Percentiles rank a stretch among this genome's conserved stretches.
These are phyloP conservation scores for Gynochthodes officinalis DNA, from an alignment of 257 asterid genomes.

Conservation along the genomic window DNA sequence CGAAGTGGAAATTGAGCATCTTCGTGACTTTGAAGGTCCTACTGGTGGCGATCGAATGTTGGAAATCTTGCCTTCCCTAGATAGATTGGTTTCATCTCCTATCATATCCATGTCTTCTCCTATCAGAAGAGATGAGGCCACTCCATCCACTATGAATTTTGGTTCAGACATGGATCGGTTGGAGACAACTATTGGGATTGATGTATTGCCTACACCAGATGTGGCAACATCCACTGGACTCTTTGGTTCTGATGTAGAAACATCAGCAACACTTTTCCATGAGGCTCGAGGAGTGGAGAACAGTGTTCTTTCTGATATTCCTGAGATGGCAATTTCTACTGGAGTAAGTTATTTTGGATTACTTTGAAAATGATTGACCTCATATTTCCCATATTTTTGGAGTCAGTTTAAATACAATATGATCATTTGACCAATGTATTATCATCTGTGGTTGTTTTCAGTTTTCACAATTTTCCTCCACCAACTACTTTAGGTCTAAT, in stretches of 20 bases:
- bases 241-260: conserved; percentile 43
- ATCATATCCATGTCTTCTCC: conserved; percentile 16
- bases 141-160: conserved; percentile 43
- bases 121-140: conserved; percentile 28
- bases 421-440: not conserved
- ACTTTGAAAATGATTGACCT: too few relatives aligned
- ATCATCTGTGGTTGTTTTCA: not conserved
- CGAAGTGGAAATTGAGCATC: conserved; percentile 47
- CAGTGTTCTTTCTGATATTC: conserved; percentile 55
- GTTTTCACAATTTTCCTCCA: not conserved
- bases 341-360: conserved; percentile 44
- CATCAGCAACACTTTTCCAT: conserved; percentile 41
- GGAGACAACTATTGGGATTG: conserved; percentile 30
- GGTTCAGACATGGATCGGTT: conserved; percentile 28
- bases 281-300: conserved; percentile 29
- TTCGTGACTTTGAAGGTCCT: conserved; percentile 35
- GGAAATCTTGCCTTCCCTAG: conserved; percentile 34
- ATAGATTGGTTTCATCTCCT: conserved; percentile 19
- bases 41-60: conserved; percentile 31
- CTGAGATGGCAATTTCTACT: conserved; percentile 50
- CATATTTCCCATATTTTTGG: not conserved
- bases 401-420: not conserved
- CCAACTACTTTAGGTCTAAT: not conserved
- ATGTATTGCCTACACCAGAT: conserved; percentile 29
- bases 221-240: conserved; percentile 41